Percentiles rank a stretch among this genome's conserved stretches.
These are phyloP conservation scores for Microstroma glucosiphilum DNA, from an alignment of 1,284 basidiomycete genomes.

Conservation along the genomic window DNA sequence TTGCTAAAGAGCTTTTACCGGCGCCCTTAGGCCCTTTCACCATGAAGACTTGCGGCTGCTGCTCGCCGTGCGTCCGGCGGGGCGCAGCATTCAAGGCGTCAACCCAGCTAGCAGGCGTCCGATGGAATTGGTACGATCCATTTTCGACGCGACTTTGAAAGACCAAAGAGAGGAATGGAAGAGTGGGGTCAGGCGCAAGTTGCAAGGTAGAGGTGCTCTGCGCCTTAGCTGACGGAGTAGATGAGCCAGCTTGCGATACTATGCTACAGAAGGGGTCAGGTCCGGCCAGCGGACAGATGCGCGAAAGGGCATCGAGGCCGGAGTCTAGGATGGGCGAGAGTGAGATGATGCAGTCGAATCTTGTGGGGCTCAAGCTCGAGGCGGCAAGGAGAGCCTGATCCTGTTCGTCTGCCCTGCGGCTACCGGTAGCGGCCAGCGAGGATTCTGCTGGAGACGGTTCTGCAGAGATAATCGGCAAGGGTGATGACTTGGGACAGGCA, in stretches of 20 bases:
- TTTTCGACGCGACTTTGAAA: constrained; percentile 24
- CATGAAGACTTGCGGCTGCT: constrained; percentile 53
- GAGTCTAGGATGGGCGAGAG: background rate
- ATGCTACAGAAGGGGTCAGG: constrained; percentile 5
- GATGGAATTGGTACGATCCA: constrained; percentile 13
- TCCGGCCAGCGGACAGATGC: constrained; percentile 8
- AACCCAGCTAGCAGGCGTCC: background rate
- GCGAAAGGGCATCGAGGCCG: background rate
- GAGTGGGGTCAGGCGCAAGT: background rate
- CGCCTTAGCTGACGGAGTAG: background rate
- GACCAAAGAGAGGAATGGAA: constrained; percentile 4
- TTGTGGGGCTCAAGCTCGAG: background rate
- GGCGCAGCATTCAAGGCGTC: constrained; percentile 2
- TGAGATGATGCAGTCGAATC: background rate
- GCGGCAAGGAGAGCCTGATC: background rate
- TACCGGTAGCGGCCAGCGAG: background rate
- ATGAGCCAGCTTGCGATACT: background rate
- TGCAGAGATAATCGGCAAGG: background rate
- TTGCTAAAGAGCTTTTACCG: constrained; percentile 82
- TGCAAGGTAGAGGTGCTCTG: constrained; percentile 1
- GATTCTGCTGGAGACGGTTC: background rate
- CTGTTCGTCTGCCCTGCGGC: background rate
- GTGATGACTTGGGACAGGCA: background rate
- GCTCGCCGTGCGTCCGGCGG: constrained; percentile 52
- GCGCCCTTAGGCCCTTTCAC: constrained; percentile 78